A percentile compares a stretch with the other conserved stretches of the same genome.
Conservation (phyloP, 1,284 basidiomycete species). For the Leccinum subrobustum region DNA sequence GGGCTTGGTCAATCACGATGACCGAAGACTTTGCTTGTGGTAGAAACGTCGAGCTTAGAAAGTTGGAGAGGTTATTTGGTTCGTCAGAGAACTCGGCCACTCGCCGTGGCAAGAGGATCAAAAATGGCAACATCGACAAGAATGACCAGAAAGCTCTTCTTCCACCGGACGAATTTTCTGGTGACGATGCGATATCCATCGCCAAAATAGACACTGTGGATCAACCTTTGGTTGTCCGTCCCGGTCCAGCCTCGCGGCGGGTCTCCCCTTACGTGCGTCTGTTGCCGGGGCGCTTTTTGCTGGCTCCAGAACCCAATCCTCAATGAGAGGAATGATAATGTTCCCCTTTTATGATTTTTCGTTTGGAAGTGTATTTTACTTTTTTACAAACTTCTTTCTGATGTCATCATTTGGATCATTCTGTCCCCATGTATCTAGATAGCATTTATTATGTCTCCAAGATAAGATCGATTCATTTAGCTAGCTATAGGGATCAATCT, state of each 20-base stretch:
- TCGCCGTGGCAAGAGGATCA: slow-evolving; percentile 15
- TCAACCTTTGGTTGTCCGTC: slow-evolving; percentile 15
- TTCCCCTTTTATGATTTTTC: not conserved
- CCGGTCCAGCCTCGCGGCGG: not conserved
- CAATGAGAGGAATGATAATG: not conserved
- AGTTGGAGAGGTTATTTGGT: slow-evolving; percentile 2
- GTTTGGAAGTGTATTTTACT: not conserved
- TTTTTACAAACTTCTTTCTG: not conserved
- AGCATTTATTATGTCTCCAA: not conserved
- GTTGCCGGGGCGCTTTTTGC: slow-evolving; percentile 16
- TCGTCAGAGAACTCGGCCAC: not conserved
- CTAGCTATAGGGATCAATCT: not conserved
- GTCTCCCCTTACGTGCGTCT: slow-evolving; percentile 24
- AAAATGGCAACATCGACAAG: slow-evolving; percentile 4
- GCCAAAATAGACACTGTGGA: slow-evolving; percentile 10
- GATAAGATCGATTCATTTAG: not conserved
- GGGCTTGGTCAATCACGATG: slow-evolving; percentile 25
- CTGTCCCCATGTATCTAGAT: slow-evolving; percentile 3
- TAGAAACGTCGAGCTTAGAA: not conserved
- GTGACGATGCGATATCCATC: not conserved
- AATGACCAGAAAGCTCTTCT: slow-evolving; percentile 15
- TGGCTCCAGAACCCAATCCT: slow-evolving; percentile 18
- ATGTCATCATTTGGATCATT: not conserved
- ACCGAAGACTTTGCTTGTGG: slow-evolving; percentile 15
- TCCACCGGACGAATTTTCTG: slow-evolving; percentile 24